These are phyloP conservation scores for Trypanosoma mega DNA, from an alignment of 208 protist genomes.

Conservation along the genomic window DNA sequence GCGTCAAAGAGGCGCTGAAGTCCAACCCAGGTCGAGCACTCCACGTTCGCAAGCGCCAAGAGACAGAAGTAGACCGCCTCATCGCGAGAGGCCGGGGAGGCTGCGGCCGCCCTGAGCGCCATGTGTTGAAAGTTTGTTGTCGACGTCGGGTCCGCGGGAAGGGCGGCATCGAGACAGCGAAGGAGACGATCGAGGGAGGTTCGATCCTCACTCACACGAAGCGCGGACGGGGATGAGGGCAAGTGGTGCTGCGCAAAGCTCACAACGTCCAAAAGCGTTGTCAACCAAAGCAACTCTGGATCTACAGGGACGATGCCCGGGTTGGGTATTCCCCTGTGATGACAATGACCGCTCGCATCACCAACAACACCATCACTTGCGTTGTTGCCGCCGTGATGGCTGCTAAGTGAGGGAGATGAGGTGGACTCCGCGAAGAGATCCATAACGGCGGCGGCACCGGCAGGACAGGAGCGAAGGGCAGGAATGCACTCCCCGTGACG, in stretches of 20 bases:
- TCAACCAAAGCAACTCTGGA: too few species aligned
- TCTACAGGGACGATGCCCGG: too few species aligned
- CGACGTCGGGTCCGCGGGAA: neutral
- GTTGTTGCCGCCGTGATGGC: slow-evolving; percentile 8
- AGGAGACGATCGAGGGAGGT: neutral
- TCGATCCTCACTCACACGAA: neutral
- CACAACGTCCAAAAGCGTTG: too few species aligned
- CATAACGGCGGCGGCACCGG: slow-evolving; percentile 1
- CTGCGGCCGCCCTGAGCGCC: slow-evolving; percentile 1
- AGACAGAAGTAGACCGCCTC: slow-evolving; percentile 20
- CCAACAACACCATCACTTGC: slow-evolving; percentile 10
- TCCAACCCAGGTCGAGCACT: slow-evolving; percentile 6
- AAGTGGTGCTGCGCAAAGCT: too few species aligned
- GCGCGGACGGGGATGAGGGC: too few species aligned
- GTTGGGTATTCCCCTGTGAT: too few species aligned
- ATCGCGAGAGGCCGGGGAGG: slow-evolving; percentile 3
- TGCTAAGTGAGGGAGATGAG: slow-evolving; percentile 12
- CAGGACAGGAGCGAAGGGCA: neutral
- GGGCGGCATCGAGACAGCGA: neutral
- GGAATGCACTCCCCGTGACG: slow-evolving; percentile 6
- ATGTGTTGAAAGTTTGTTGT: slow-evolving; percentile 20
- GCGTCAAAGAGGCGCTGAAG: slow-evolving; percentile 9
- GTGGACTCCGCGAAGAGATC: slow-evolving; percentile 11
- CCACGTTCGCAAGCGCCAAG: slow-evolving; percentile 15
- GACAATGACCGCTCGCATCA: neutral